A percentile compares a stretch with the other conserved stretches of the same genome.
phyloP scores from a whole-genome alignment of 2,329 filamentous ascomycete species.

The Thelonectria rubi region DNA sequence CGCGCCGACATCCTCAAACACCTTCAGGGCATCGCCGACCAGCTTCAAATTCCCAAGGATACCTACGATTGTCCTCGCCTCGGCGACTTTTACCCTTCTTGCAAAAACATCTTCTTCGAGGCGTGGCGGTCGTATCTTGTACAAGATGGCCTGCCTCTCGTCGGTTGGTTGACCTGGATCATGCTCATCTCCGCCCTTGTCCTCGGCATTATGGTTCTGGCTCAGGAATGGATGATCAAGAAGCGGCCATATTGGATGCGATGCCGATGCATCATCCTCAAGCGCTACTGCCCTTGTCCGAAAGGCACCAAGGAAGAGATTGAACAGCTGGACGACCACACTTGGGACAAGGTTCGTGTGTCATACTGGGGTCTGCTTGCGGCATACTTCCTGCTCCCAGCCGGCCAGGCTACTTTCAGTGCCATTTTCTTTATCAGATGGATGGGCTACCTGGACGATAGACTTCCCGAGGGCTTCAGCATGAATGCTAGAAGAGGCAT shows the following conservation, averaged over 20 bases:
- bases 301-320: slow-evolving; percentile 41
- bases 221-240: slow-evolving; percentile 39
- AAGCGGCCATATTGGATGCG: slow-evolving; percentile 41
- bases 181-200: slow-evolving; percentile 28
- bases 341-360: slow-evolving; percentile 41
- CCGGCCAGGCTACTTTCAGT: slow-evolving; percentile 30
- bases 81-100: slow-evolving; percentile 31
- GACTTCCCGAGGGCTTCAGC: slow-evolving; percentile 38
- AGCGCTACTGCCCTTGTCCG: slow-evolving; percentile 39
- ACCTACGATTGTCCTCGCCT: slow-evolving; percentile 33
- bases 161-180: slow-evolving; percentile 31
- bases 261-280: slow-evolving; percentile 39
- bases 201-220: slow-evolving; percentile 25
- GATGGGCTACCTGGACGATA: slow-evolving; percentile 32
- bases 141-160: slow-evolving; percentile 25
- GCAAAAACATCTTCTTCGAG: slow-evolving; percentile 42
- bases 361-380: slow-evolving; percentile 38
- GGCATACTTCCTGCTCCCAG: slow-evolving; percentile 32
- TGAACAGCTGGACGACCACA: slow-evolving; percentile 38
- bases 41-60: slow-evolving; percentile 36
- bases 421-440: slow-evolving; percentile 32
- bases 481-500: slow-evolving; percentile 33
- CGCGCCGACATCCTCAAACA: slow-evolving; percentile 31
- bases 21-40: slow-evolving; percentile 35
- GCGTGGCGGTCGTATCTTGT: slow-evolving; percentile 37